Base-by-base conservation (phyloP, 164 flowering plant species). In the Aristolochia californica region DNA sequence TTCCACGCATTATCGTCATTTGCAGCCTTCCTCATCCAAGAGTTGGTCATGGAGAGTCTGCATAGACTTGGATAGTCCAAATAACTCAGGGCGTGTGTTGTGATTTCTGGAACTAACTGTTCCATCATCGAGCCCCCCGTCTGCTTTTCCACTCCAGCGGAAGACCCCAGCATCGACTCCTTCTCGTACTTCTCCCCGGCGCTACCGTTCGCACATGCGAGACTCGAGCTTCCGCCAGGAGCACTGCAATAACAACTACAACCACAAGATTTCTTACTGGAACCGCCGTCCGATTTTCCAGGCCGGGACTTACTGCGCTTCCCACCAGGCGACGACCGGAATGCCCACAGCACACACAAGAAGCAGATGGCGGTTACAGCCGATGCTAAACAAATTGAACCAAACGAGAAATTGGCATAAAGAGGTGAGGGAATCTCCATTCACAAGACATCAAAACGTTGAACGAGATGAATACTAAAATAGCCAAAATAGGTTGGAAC, bases 1-100 rank as follows among this genome's bases (percentile, higher is more conserved):
- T 90, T 94, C 99, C 99, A 94, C 0, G 99, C 97, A 69, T 72
- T 86, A 63, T 94, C 99, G 62, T 94, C 99, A 58, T 94, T 94
- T 0, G 99, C 99, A 20, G 96, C 97, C 70, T 74, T 88, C 25
- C 99, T 66, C 99, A 94, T 94, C 24, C 71, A 72, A 5, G 96
- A 86, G 70, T 90, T 94, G 12, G 99, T 90, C 97, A 94, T 94
- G 0, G 99, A 90, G n/a, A 94, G 80, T 0, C 97, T 72, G 63
- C 99, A 94, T 2, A 94, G 69, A 61, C 99, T 94, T 13, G 91
- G 89, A 62, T 83, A 90, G 74, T 94, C 99, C 91, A 94, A 72
- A 55, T 93, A 93, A 74, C 95, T 93, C 27, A 93, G 73, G 21
- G 97, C 87, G 54, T 93, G 97, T 0, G 95, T 89, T 4, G 95